Percentiles rank a stretch among this genome's conserved stretches.
Evolutionary conservation across 2,329 filamentous ascomycete species (phyloP).

Genomic region (Talaromyces sp.): DNA sequence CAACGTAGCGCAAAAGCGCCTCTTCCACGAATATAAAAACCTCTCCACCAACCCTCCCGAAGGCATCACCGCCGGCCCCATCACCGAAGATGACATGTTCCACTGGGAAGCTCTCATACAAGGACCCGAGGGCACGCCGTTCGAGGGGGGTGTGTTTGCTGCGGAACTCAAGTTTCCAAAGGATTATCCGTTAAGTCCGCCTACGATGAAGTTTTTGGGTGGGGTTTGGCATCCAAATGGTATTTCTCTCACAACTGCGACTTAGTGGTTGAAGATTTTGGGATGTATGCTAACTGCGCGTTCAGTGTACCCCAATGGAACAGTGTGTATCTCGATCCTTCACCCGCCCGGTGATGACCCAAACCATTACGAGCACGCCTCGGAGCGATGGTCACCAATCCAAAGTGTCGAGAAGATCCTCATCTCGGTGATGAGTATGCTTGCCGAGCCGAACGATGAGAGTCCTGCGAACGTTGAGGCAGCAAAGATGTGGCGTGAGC

Average conservation of each 20-base stretch:
- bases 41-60: slow-evolving; percentile 95
- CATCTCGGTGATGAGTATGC: slow-evolving; percentile 96
- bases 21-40: slow-evolving; percentile 93
- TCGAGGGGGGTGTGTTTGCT: slow-evolving; percentile 92
- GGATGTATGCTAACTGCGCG: background rate
- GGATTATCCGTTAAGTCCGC: slow-evolving; percentile 94
- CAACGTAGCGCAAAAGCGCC: slow-evolving; percentile 64
- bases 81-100: slow-evolving; percentile 92
- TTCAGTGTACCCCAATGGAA: slow-evolving; percentile 81
- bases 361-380: slow-evolving; percentile 96
- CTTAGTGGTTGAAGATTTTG: background rate
- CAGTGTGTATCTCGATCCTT: slow-evolving; percentile 97
- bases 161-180: slow-evolving; percentile 92
- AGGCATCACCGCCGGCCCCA: slow-evolving; percentile 90
- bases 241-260: slow-evolving; percentile 40
- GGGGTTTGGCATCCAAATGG: slow-evolving; percentile 92
- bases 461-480: slow-evolving; percentile 95
- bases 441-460: slow-evolving; percentile 95
- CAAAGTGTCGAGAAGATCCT: slow-evolving; percentile 98
- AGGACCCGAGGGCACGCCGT: slow-evolving; percentile 91
- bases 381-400: slow-evolving; percentile 93
- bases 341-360: slow-evolving; percentile 95
- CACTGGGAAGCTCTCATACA: slow-evolving; percentile 96
- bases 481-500: slow-evolving; percentile 91
- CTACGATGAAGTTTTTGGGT: slow-evolving; percentile 91